A percentile compares a stretch with the other conserved stretches of the same genome.
Evolutionary conservation across 176 grass and related monocot species (phyloP).

Genomic region (Triticum monococcum): DNA sequence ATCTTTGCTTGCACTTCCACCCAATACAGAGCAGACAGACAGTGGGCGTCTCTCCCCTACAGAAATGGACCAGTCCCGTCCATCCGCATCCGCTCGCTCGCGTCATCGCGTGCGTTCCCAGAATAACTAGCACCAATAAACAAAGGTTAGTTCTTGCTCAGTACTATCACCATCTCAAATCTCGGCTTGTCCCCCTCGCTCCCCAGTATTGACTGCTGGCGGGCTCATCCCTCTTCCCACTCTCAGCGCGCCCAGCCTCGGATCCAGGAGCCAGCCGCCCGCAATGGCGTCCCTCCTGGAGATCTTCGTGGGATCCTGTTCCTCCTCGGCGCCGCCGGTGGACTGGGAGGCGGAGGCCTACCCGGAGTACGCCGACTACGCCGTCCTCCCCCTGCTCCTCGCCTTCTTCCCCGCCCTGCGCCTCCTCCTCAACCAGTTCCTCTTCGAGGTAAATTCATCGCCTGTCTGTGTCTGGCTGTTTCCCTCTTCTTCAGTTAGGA

Average conservation of each 20-base stretch:
- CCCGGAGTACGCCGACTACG: slow-evolving; percentile 64
- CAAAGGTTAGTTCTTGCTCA: background rate
- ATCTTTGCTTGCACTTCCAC: no score
- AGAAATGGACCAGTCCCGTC: no score
- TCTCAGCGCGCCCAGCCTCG: background rate
- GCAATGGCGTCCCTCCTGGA: slow-evolving; percentile 54
- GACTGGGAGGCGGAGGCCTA: slow-evolving; percentile 75
- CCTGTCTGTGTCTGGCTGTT: background rate
- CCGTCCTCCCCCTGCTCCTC: slow-evolving; percentile 66
- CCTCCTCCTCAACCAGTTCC: slow-evolving; percentile 72
- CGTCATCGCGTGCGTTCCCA: no score
- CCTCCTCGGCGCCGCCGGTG: slow-evolving; percentile 8
- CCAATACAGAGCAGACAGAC: no score
- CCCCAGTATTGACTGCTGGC: slow-evolving; percentile 6
- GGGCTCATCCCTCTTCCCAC: background rate
- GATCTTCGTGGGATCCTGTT: slow-evolving; percentile 26
- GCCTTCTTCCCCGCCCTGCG: slow-evolving; percentile 77
- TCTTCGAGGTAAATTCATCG: slow-evolving; percentile 64
- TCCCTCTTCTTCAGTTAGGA: background rate
- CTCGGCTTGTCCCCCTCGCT: background rate
- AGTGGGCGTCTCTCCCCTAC: no score
- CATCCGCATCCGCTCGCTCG: no score
- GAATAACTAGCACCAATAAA: no score
- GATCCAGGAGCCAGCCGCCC: background rate
- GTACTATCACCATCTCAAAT: slow-evolving; percentile 2